These are phyloP conservation scores for Metschnikowia continentalis DNA, from an alignment of 805 yeast genomes.

Conservation along the genomic window DNA sequence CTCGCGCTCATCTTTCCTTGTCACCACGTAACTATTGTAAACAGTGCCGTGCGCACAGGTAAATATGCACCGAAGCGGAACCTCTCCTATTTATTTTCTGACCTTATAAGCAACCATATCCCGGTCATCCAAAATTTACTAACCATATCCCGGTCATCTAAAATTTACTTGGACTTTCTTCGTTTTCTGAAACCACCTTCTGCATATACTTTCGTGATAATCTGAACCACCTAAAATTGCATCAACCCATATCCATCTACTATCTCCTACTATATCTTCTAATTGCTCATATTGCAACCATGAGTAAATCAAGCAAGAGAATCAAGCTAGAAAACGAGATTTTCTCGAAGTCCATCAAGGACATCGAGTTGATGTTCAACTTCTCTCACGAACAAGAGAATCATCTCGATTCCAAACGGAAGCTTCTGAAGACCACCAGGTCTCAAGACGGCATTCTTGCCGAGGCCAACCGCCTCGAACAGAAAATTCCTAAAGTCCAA, in stretches of 20 bases:
- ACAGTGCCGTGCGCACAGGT: conserved; percentile 5
- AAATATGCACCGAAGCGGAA: conserved; percentile 5
- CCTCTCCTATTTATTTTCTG: conserved; percentile 1
- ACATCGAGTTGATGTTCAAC: conserved; percentile 16
- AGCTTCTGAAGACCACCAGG: neutral
- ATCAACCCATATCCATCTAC: neutral
- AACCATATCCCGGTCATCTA: neutral
- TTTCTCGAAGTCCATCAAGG: conserved; percentile 15
- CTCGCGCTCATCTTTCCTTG: neutral
- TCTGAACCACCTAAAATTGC: too few relatives aligned
- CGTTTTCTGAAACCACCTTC: too few relatives aligned
- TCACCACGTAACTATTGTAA: neutral
- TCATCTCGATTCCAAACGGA: neutral
- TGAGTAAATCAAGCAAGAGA: conserved; percentile 15
- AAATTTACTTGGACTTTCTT: too few relatives aligned
- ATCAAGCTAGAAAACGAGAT: conserved; percentile 14
- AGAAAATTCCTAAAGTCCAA: neutral
- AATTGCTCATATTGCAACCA: neutral
- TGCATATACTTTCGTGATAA: too few relatives aligned
- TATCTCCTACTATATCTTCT: neutral
- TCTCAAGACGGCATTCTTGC: neutral
- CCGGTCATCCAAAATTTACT: neutral
- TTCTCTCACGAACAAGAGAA: conserved; percentile 7
- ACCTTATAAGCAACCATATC: neutral
- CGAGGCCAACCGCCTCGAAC: neutral